These are phyloP conservation scores for Pyrus betulifolia DNA, from an alignment of 306 rosid species.

Conservation along the genomic window DNA sequence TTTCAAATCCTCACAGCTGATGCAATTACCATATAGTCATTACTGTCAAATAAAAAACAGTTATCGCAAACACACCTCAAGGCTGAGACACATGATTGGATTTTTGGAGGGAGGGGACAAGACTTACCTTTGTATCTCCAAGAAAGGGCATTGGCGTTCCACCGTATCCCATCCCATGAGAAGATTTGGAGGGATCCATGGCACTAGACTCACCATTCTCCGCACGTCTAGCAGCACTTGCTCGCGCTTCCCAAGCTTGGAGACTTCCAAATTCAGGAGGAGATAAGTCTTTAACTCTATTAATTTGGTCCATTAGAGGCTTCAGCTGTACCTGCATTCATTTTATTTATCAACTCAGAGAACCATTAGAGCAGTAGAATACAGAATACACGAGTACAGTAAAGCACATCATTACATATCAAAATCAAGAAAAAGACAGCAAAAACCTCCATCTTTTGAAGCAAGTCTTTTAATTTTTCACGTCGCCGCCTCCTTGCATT, in stretches of 20 bases:
- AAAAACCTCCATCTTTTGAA: constrained; percentile 75
- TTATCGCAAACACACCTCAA: background rate
- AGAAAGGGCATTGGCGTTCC: constrained; percentile 86
- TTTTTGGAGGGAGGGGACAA: background rate
- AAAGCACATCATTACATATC: background rate
- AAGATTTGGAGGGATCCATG: constrained; percentile 63
- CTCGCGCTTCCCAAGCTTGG: constrained; percentile 96
- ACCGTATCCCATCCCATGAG: constrained; percentile 59
- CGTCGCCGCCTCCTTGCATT: constrained; percentile 78
- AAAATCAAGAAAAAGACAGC: background rate
- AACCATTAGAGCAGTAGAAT: background rate
- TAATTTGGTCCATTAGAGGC: constrained; percentile 81
- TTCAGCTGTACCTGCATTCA: constrained; percentile 73
- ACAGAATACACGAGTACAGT: constrained; percentile 3
- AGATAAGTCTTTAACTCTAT: constrained; percentile 80
- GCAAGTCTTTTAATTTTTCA: constrained; percentile 82
- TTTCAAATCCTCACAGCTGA: background rate
- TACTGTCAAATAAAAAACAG: background rate
- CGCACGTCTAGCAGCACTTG: constrained; percentile 74
- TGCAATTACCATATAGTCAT: background rate
- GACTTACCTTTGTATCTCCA: constrained; percentile 89
- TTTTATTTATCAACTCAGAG: constrained; percentile 10
- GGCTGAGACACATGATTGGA: background rate
- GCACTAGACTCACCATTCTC: constrained; percentile 60
- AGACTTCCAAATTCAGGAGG: constrained; percentile 89